A percentile compares a stretch with the other conserved stretches of the same genome.
Conservation (phyloP, 208 protist species). For the Blastocrithidia nonstop region DNA sequence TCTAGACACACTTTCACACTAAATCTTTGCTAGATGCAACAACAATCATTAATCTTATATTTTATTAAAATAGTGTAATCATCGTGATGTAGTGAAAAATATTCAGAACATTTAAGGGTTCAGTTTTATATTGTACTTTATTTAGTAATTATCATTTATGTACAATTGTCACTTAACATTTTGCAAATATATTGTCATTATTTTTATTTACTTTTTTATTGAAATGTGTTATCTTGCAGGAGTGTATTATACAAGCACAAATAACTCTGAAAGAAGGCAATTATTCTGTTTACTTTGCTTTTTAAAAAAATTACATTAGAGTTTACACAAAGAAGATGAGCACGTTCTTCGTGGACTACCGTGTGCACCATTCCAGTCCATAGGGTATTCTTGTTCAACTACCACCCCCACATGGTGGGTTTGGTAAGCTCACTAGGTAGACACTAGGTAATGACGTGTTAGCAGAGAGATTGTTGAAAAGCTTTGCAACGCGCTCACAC, state of each 20-base stretch:
- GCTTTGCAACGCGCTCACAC: slow-evolving; percentile 32
- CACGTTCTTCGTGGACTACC: slow-evolving; percentile 42
- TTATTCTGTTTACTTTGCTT: too few species aligned
- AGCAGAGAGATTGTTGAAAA: slow-evolving; percentile 43
- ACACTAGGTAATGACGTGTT: slow-evolving; percentile 57
- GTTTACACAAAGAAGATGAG: neutral
- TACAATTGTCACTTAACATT: neutral
- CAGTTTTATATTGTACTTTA: neutral
- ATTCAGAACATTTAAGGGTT: neutral
- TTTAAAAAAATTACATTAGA: neutral
- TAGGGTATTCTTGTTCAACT: slow-evolving; percentile 72
- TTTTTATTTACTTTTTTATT: too few species aligned
- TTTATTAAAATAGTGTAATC: too few species aligned
- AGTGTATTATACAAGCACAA: neutral
- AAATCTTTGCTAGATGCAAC: too few species aligned
- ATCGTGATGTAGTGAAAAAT: too few species aligned
- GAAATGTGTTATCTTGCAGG: neutral
- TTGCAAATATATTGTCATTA: neutral
- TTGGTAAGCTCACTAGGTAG: slow-evolving; percentile 50
- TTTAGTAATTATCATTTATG: neutral
- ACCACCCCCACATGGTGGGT: slow-evolving; percentile 35
- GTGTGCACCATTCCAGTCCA: slow-evolving; percentile 55
- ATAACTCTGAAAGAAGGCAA: neutral
- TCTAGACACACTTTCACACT: too few species aligned
- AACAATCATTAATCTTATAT: too few species aligned